Base-by-base conservation (phyloP, 2,329 filamentous ascomycete species). In the Fusarium fujikuroi region DNA sequence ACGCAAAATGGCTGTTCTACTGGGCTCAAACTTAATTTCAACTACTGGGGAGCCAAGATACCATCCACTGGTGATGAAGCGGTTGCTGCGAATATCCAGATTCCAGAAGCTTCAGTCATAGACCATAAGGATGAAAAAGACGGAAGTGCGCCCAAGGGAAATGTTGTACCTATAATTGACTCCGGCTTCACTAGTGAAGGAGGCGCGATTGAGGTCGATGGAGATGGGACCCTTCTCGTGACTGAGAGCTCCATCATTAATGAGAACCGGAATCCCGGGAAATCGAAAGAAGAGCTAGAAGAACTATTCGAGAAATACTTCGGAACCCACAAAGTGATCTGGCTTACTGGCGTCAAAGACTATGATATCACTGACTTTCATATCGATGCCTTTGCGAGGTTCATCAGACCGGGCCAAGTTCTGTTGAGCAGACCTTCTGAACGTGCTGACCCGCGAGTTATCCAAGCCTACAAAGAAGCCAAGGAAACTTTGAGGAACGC, bases 231-330 rank as follows among this genome's bases (percentile, higher is more conserved):
- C 9, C 63, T 81, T 3, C 30, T 80, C 9, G 61, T 74, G 1
- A 79, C 78, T 1, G 77, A 80, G 39, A 80, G 78, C 52, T 74
- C 76, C 4, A 73, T 81, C 12, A 21, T 80, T 46, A 81, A 79
- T 59, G 49, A 70, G 11, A 80, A 80, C 49, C 70, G 79, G 12
- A 80, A 81, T 43, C 75, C 74, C 1, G 73, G 72, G 1, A 44
- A 64, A 28, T 60, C 46, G 40, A 76, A 70, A 9, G 2, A 59
- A 18, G 63, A 77, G 0, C 49, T 79, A 6, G 79, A 80, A 21
- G 53, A 7, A 67, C 76, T 37, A 15, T 76, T 80, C 9, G 23
- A 23, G 4, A 58, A 63, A 14, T 64, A 53, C 4, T 66, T 81
- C 1, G 79, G 79, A 9, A 66, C 77, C 15, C 44, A 64, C 3